These are phyloP conservation scores for Clarireedia homoeocarpa DNA, from an alignment of 2,329 filamentous ascomycete species.

Conservation along the genomic window DNA sequence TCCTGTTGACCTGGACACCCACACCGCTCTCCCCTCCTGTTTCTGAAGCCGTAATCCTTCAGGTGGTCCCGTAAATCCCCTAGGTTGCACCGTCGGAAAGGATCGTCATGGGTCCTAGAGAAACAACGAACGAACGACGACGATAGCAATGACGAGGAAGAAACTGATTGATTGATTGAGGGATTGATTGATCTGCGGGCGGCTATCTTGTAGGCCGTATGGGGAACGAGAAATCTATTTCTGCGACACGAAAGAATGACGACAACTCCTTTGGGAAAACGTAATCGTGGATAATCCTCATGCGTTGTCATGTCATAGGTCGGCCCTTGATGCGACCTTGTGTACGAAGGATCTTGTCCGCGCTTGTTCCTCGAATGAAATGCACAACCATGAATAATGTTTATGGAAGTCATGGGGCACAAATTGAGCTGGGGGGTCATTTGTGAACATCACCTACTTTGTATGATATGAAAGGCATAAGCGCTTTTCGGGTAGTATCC, in stretches of 20 bases:
- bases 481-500: constrained; percentile 2
- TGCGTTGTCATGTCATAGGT: background rate
- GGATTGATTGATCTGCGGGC: background rate
- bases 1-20: constrained; percentile 8
- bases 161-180: background rate
- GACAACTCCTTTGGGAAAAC: background rate
- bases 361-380: constrained; percentile 3
- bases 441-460: background rate
- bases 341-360: constrained; percentile 1
- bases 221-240: background rate
- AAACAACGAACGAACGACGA: background rate
- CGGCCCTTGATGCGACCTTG: background rate
- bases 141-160: background rate
- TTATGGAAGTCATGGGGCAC: background rate
- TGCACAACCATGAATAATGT: background rate
- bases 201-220: background rate
- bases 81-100: background rate
- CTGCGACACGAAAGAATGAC: background rate
- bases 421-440: background rate
- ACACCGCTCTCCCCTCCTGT: constrained; percentile 5
- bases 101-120: background rate
- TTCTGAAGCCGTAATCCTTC: background rate
- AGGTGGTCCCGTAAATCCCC: background rate
- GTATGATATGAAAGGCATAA: background rate
- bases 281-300: background rate